These are phyloP conservation scores for Blepharisma japonicum DNA, from an alignment of 73 alveolate species.

Conservation along the genomic window DNA sequence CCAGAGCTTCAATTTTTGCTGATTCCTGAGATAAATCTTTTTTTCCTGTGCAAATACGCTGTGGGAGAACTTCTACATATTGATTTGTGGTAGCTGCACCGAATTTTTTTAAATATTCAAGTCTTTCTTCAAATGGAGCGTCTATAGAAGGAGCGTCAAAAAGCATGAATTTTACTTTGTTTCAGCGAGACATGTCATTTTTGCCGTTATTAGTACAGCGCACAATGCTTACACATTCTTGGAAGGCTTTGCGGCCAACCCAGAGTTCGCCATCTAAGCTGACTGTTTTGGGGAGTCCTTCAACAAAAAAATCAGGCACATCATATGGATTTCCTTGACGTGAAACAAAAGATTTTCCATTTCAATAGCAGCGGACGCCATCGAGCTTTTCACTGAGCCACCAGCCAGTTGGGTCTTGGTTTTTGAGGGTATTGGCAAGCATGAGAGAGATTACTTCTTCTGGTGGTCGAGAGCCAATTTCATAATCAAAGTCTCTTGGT, in stretches of 20 bases:
- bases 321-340: slow-evolving; percentile 25
- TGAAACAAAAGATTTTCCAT: slow-evolving; percentile 46
- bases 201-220: too few relatives aligned
- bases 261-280: slow-evolving; percentile 35
- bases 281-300: slow-evolving; percentile 41
- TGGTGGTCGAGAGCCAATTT: too few relatives aligned
- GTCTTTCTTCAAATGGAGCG: too few relatives aligned
- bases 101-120: too few relatives aligned
- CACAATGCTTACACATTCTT: slow-evolving; percentile 24
- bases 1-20: slow-evolving; percentile 30
- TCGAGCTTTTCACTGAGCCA: slow-evolving; percentile 50
- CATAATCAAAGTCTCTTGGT: too few relatives aligned
- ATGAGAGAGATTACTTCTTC: too few relatives aligned
- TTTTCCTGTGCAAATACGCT: slow-evolving; percentile 40
- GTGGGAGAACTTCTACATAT: slow-evolving; percentile 38
- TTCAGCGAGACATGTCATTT: too few relatives aligned
- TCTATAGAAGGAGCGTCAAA: too few relatives aligned
- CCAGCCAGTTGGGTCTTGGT: slow-evolving; percentile 40
- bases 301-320: slow-evolving; percentile 35
- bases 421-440: neutral
- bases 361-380: slow-evolving; percentile 54
- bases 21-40: slow-evolving; percentile 40
- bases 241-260: slow-evolving; percentile 33
- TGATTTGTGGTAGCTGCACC: slow-evolving; percentile 29
- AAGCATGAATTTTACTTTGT: too few relatives aligned